phyloP scores from a whole-genome alignment of 129 eudicot species.

The Oenanthe sinensis region DNA sequence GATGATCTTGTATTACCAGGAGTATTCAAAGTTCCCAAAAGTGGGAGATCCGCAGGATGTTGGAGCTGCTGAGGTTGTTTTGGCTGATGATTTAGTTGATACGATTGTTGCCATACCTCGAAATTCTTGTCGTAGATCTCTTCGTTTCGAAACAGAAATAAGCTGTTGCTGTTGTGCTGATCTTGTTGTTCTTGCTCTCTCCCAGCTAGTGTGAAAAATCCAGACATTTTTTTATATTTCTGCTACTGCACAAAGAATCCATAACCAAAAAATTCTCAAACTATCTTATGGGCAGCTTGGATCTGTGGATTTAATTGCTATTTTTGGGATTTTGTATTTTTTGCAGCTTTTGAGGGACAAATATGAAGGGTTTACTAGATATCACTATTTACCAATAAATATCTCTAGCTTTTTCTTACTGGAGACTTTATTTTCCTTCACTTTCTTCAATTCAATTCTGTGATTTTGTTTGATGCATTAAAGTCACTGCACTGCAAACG shows the following conservation, averaged over 20 bases:
- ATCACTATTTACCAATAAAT: neutral
- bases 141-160: constrained; percentile 48
- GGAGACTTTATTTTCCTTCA: neutral
- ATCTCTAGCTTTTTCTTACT: neutral
- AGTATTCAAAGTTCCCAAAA: neutral
- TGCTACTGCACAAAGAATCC: constrained; percentile 3
- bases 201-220: constrained; percentile 57
- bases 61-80: neutral
- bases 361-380: neutral
- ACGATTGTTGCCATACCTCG: constrained; percentile 33
- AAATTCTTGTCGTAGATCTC: constrained; percentile 84
- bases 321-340: neutral
- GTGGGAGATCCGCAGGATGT: constrained; percentile 1
- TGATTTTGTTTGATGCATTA: constrained; percentile 31
- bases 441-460: constrained; percentile 18
- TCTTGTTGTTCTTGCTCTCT: constrained; percentile 10
- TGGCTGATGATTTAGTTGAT: constrained; percentile 7
- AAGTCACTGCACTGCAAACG: constrained; percentile 67
- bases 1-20: neutral
- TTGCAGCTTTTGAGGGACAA: neutral
- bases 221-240: constrained; percentile 24
- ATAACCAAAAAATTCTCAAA: neutral
- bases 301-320: neutral
- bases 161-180: constrained; percentile 6
- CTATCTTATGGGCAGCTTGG: neutral